Evolutionary conservation across 1,139 yeast genomes (phyloP).

Genomic region (Candida sanyaensis): DNA sequence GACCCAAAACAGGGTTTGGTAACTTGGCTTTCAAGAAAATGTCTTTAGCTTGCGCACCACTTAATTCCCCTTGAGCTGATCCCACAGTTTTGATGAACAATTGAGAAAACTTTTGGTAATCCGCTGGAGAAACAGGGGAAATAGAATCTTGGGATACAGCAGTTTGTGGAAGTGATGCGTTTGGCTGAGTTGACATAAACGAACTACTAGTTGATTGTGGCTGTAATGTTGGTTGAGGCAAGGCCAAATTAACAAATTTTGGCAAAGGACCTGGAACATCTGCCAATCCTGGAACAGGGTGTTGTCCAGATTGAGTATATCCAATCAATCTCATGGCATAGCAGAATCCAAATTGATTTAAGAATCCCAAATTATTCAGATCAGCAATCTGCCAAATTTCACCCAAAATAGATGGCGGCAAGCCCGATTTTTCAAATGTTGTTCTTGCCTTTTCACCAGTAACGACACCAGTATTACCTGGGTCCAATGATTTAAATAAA

Average conservation of each 20-base stretch:
- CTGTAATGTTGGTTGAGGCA: constrained; percentile 21
- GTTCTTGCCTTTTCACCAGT: constrained; percentile 91
- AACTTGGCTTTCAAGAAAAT: constrained; percentile 87
- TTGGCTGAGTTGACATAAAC: constrained; percentile 53
- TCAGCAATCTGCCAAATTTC: constrained; percentile 96
- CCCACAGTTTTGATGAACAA: constrained; percentile 80
- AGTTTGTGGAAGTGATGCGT: constrained; percentile 37
- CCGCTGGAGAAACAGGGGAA: constrained; percentile 64
- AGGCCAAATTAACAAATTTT: constrained; percentile 42
- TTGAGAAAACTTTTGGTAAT: constrained; percentile 69
- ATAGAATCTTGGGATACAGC: constrained; percentile 43
- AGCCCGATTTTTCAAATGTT: constrained; percentile 82
- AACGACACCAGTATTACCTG: constrained; percentile 75
- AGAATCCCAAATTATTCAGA: constrained; percentile 77
- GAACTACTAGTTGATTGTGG: constrained; percentile 43
- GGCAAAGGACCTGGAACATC: constrained; percentile 63
- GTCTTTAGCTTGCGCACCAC: constrained; percentile 77
- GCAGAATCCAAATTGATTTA: constrained; percentile 80
- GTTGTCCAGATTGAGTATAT: constrained; percentile 76
- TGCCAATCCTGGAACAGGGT: constrained; percentile 51
- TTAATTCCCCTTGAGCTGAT: constrained; percentile 42
- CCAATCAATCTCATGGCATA: constrained; percentile 89
- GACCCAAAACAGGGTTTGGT: constrained; percentile 74
- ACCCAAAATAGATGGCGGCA: constrained; percentile 76
- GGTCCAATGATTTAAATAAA: constrained; percentile 77